Base-by-base conservation (phyloP, 2,329 filamentous ascomycete genomes). In the Clathrospora elynae region DNA sequence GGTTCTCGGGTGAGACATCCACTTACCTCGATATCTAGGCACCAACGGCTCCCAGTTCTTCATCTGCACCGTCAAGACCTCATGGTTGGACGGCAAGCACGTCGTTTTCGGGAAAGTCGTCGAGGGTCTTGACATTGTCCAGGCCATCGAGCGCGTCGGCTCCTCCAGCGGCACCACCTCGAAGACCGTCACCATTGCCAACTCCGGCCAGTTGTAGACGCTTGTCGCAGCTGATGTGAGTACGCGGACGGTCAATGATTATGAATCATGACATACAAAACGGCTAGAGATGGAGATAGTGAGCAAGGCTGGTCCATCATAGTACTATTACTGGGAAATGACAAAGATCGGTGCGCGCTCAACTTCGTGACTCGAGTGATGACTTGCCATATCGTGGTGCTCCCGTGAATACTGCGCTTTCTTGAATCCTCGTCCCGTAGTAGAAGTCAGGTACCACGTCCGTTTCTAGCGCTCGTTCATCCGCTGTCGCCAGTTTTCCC, bases 21-120 rank as follows among this genome's bases (percentile, higher is more conserved):
- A 11, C 16, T 25, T 22, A 16, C 35, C 18, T 34, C 32, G 11
- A 6, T 4, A 6, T 1, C 5, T 26, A 20, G 84, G 85, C 62
- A 96, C 93, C 73, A 99, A 99, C 71, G 93, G 92, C 67, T 95
- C 88, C 43, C 92, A 97, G 70, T 97, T 97, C 81, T 97, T 97
- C 81, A 79, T 97, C 64, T 97, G 93, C 46, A 97, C 93, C 14
- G 89, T 95, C 35, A 80, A 86, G 29, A 97, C 93, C 11, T 90
- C 90, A 29, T 85, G 82, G 82, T 79, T 92, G 62, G 82, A 92
- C 71, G 82, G 82, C 67, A 86, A 86, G 72, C 88, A 92, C 79
- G 87, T 90, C 73, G 87, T 90, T 68, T 90, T 90, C 76, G 88
- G 88, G 70, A 77, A 87, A 77, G 86, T 90, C 35, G 32, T 50